Evolutionary conservation across 1,284 basidiomycete genomes (phyloP), one percentile per base, ranked within the genome.

Genomic region (Rhodotorula sp.): DNA sequence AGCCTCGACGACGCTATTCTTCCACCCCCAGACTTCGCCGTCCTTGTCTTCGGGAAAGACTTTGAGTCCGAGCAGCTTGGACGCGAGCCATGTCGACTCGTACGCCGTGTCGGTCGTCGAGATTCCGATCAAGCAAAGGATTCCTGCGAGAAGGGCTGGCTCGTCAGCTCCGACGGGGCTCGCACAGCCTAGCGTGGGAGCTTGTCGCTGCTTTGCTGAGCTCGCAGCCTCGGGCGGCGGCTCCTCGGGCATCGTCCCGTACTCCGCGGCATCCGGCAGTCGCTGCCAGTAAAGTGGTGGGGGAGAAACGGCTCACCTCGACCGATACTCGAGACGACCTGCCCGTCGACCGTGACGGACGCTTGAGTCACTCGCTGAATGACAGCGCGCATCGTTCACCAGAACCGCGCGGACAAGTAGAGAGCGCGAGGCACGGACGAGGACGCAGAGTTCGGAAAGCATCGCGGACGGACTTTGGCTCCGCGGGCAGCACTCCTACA

Each of bases 11-110:
- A 76, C 71, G 6, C 54, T 64, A n/a, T 62, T 57, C 65, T 76
- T 76, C 75, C 75, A 76, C 0, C 73, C 72, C 75, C 70, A 74
- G 10, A 16, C 12, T n/a, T 69, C 67, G 39, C 65, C 69, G 14
- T 64, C 67, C 21, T 62, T 59, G 43, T 70, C 64, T 7, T 74
- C 70, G 5, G 75, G 75, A 51, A 76, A 76, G 31, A 76, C 46
- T 49, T 69, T 57, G 43, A 76, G 56, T 3, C 20, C 57, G 18
- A 76, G 69, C 48, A 68, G 57, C 69, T 75, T 74, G 20, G 21
- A 34, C 16, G 63, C 69, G 20, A 76, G 59, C 73, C 71, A 75
- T 8, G 65, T 21, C n/a, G 58, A 39, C 51, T 76, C 75, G 61
- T 67, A n/a, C 39, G 59, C 51, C 3, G 67, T 71, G 46, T 76